Evolutionary conservation across 2,329 filamentous ascomycete species (phyloP).

Genomic region (Didymella glomerata): DNA sequence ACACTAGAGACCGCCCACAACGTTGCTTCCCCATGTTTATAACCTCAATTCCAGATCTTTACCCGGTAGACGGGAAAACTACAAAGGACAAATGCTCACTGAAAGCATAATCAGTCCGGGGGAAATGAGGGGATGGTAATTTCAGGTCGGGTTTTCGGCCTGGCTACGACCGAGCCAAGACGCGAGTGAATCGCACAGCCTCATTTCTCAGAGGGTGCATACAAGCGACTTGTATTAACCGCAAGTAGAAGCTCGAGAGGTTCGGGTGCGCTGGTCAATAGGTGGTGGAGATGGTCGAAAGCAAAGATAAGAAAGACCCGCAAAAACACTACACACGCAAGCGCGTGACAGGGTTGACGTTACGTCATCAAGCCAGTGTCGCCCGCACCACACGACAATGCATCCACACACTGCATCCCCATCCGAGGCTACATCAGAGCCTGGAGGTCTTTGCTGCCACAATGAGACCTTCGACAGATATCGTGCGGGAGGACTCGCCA

Average conservation of each 20-base stretch:
- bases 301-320: constrained; percentile 19
- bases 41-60: constrained; percentile 21
- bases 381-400: background rate
- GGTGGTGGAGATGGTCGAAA: background rate
- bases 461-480: constrained; percentile 16
- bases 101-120: constrained; percentile 22
- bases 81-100: constrained; percentile 12
- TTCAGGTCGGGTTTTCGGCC: constrained; percentile 26
- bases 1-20: constrained; percentile 3
- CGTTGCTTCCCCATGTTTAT: constrained; percentile 4
- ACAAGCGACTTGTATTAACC: constrained; percentile 1
- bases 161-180: constrained; percentile 25
- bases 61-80: constrained; percentile 34
- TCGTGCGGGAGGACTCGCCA: constrained; percentile 15
- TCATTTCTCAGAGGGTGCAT: background rate
- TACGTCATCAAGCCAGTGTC: constrained; percentile 14
- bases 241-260: constrained; percentile 5
- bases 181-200: constrained; percentile 7
- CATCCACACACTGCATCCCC: background rate
- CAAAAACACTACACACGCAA: constrained; percentile 20
- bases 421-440: background rate
- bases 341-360: constrained; percentile 19
- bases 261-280: background rate
- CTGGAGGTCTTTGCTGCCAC: background rate
- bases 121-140: constrained; percentile 29